Evolutionary conservation across 2,329 filamentous ascomycete genomes (phyloP).

Genomic region (Decorospora gaudefroyi): DNA sequence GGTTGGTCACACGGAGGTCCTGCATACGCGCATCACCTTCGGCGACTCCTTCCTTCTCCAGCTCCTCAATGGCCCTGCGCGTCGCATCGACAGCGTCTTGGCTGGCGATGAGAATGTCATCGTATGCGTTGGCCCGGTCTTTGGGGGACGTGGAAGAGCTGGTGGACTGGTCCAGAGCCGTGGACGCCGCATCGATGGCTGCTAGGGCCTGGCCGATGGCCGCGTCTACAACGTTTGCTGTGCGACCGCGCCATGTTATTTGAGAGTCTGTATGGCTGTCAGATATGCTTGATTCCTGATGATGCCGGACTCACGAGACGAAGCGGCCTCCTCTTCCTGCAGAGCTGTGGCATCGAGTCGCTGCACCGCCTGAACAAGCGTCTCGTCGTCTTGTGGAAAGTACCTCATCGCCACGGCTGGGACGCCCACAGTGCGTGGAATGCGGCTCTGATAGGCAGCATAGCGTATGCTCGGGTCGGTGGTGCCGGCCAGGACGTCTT

Average conservation of each 20-base stretch:
- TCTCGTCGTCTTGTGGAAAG: conserved; percentile 69
- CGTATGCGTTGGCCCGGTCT: conserved; percentile 85
- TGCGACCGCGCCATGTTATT: conserved; percentile 82
- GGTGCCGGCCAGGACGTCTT: conserved; percentile 81
- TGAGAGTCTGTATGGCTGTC: conserved; percentile 54
- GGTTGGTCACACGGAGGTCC: conserved; percentile 86
- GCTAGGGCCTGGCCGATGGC: conserved; percentile 85
- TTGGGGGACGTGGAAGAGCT: conserved; percentile 53
- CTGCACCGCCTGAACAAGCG: conserved; percentile 69
- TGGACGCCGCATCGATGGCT: conserved; percentile 63
- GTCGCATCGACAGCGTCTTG: conserved; percentile 95
- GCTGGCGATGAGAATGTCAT: conserved; percentile 84
- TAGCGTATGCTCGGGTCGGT: conserved; percentile 94
- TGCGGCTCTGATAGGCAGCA: conserved; percentile 87
- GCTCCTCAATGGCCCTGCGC: conserved; percentile 89
- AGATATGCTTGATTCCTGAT: not conserved
- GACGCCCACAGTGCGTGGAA: conserved; percentile 82
- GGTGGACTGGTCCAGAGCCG: conserved; percentile 53
- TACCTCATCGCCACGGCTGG: conserved; percentile 76
- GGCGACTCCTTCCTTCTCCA: conserved; percentile 79
- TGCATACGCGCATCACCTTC: conserved; percentile 88
- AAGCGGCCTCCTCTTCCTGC: conserved; percentile 55
- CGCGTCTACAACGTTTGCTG: conserved; percentile 89
- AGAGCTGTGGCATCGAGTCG: conserved; percentile 63
- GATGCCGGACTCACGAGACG: conserved; percentile 52